phyloP scores from a whole-genome alignment of 1,284 basidiomycete species.

The Mycosarcoma mackinlayi region DNA sequence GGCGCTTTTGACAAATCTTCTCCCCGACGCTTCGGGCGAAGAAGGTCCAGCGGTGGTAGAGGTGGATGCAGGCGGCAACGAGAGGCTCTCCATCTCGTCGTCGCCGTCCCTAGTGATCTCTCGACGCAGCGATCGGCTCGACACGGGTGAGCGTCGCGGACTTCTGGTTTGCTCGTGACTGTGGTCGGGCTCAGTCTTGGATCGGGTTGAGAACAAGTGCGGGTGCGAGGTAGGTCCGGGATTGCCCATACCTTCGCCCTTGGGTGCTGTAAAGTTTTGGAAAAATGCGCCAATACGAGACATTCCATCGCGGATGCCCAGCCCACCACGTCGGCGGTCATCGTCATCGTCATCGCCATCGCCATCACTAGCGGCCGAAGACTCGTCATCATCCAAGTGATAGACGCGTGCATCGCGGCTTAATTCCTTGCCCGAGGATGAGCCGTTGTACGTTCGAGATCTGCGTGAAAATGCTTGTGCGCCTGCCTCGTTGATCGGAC shows the following conservation, averaged over 20 bases:
- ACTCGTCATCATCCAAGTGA: constrained; percentile 15
- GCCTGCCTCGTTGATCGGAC: constrained; percentile 29
- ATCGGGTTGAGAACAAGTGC: constrained; percentile 32
- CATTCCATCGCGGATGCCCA: constrained; percentile 38
- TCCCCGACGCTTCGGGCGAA: not conserved
- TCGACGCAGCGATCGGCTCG: constrained; percentile 5
- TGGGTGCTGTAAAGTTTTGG: constrained; percentile 45
- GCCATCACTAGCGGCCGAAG: too few relatives aligned
- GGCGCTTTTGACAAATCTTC: too few relatives aligned
- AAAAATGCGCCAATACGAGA: constrained; percentile 42
- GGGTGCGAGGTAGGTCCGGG: constrained; percentile 46
- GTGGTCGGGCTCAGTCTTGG: not conserved
- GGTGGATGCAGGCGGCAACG: constrained; percentile 7
- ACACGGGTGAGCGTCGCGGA: constrained; percentile 1
- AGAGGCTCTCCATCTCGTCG: constrained; percentile 15
- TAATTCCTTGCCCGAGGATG: constrained; percentile 21
- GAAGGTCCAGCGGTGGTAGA: too few relatives aligned
- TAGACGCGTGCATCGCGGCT: constrained; percentile 24
- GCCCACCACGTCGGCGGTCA: constrained; percentile 11
- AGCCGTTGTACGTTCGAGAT: constrained; percentile 21
- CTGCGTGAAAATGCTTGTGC: constrained; percentile 29
- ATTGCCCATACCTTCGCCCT: constrained; percentile 54
- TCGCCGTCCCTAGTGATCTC: constrained; percentile 11
- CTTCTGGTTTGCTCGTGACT: not conserved
- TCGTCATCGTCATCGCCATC: constrained; percentile 23